Evolutionary conservation across 345 rosid genomes (phyloP), one percentile per base, ranked within the genome.

Genomic region (Crucihimalaya himalaica): DNA sequence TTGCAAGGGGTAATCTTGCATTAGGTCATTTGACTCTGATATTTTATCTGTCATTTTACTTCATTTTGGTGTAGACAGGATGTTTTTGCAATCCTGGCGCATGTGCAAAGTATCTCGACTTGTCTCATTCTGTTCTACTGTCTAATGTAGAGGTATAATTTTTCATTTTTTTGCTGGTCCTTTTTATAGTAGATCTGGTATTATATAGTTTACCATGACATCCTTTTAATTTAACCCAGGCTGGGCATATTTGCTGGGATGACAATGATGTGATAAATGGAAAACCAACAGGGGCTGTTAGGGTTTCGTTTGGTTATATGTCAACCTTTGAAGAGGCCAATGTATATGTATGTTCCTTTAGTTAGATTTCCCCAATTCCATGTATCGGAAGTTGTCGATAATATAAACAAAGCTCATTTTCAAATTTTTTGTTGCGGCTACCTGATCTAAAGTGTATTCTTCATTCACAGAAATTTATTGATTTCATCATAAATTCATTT

Each of bases 31-130:
- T 63, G 53, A 61, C 72, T 29, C 29, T 70, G 56, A 51, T 18
- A 51, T 58, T 52, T 6, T 29, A 35, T 60, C 12, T 68, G 16
- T 78, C 63, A 51, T 9, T 48, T 46, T 51, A 21, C 50, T 70
- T 70, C 46, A 8, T 82, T 85, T 81, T 72, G 79, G 73, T 84
- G 65, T 87, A 95, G 99, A 92, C 99, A 81, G 99, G 99, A 77
- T 95, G 99, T 85, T 95, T 95, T 82, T 92, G 99, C 88, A 95
- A 94, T 83, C 98, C 98, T 15, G 98, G 98, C 60, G 96, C 98
- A 62, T 94, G 98, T 83, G 97, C 96, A 46, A 94, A 94, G 81
- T 88, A 88, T 82, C 96, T 94, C 74, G 83, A 83, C 60, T 86
- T 94, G 74, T 87, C 97, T 78, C 97, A 94, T 81, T 73, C 68